phyloP scores from a whole-genome alignment of 805 yeast species.

The Saccharomycopsis olivae region DNA sequence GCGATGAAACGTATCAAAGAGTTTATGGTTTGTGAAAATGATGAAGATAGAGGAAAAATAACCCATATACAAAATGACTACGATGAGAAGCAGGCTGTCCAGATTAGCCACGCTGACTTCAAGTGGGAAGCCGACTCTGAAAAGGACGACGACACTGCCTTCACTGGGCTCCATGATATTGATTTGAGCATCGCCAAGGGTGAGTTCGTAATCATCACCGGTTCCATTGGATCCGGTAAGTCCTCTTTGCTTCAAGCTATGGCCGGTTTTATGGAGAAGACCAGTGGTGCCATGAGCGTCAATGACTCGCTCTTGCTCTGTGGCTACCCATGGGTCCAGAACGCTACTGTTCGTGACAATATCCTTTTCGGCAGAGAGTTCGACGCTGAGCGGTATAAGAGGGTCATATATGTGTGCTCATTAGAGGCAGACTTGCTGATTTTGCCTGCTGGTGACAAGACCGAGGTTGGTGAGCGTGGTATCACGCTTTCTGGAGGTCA shows the following conservation, averaged over 20 bases:
- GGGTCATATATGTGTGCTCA: slow-evolving; percentile 48
- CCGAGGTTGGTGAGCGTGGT: slow-evolving; percentile 69
- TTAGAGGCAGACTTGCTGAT: slow-evolving; percentile 45
- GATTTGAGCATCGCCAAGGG: slow-evolving; percentile 40
- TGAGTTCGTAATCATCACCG: slow-evolving; percentile 67
- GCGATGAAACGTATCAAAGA: slow-evolving; percentile 50
- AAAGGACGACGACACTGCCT: slow-evolving; percentile 16
- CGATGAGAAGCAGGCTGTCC: slow-evolving; percentile 32
- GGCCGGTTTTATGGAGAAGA: slow-evolving; percentile 53
- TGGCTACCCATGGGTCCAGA: slow-evolving; percentile 59
- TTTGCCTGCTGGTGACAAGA: slow-evolving; percentile 55
- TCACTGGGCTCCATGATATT: slow-evolving; percentile 25
- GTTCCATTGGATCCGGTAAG: slow-evolving; percentile 71
- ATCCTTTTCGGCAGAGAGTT: slow-evolving; percentile 45
- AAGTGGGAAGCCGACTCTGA: slow-evolving; percentile 49
- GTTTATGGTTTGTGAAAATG: slow-evolving; percentile 38
- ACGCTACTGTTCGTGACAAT: slow-evolving; percentile 57
- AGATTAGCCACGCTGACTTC: slow-evolving; percentile 44
- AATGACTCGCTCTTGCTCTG: slow-evolving; percentile 40
- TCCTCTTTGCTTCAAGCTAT: slow-evolving; percentile 57
- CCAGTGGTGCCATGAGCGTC: slow-evolving; percentile 35
- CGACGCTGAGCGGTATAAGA: slow-evolving; percentile 38
- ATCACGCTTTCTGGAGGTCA: slow-evolving; percentile 71
- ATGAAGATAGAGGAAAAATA: slow-evolving; percentile 17
- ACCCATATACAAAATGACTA: slow-evolving; percentile 10